A percentile compares a stretch with the other conserved stretches of the same genome.
Conservation (phyloP, 2,329 filamentous ascomycete species). For the Tolypocladium pustulatum region DNA sequence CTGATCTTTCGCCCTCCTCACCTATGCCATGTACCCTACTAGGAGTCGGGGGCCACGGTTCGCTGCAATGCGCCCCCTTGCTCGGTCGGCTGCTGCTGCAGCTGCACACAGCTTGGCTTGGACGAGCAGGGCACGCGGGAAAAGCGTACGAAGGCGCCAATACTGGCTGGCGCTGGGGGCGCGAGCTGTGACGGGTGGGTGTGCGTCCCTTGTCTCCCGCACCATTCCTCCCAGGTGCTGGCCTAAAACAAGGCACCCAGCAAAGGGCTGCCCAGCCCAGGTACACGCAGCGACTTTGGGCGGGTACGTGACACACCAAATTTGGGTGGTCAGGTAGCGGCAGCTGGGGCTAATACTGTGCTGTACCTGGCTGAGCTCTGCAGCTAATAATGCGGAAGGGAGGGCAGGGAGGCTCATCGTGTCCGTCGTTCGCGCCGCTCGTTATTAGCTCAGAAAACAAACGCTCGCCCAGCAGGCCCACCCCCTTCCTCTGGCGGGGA, state of each 20-base stretch:
- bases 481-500: neutral
- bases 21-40: neutral
- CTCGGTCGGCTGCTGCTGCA: neutral
- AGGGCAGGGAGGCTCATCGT: neutral
- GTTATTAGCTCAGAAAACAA: neutral
- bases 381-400: neutral
- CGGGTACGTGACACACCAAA: slow-evolving; percentile 25
- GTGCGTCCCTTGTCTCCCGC: neutral
- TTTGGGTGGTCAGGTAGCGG: slow-evolving; percentile 21
- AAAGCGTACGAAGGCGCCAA: neutral
- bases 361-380: slow-evolving; percentile 16
- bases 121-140: neutral
- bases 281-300: slow-evolving; percentile 23
- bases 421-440: neutral
- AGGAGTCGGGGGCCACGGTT: neutral
- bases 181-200: neutral
- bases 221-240: slow-evolving; percentile 4
- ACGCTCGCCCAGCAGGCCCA: neutral
- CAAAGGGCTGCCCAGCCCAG: slow-evolving; percentile 1
- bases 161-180: neutral
- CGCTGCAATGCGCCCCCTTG: neutral
- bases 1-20: neutral
- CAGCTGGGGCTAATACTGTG: slow-evolving; percentile 24
- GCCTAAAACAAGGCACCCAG: slow-evolving; percentile 1
- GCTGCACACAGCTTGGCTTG: neutral